Conservation (phyloP, 805 yeast species). For the Kluyveromyces siamensis region DNA sequence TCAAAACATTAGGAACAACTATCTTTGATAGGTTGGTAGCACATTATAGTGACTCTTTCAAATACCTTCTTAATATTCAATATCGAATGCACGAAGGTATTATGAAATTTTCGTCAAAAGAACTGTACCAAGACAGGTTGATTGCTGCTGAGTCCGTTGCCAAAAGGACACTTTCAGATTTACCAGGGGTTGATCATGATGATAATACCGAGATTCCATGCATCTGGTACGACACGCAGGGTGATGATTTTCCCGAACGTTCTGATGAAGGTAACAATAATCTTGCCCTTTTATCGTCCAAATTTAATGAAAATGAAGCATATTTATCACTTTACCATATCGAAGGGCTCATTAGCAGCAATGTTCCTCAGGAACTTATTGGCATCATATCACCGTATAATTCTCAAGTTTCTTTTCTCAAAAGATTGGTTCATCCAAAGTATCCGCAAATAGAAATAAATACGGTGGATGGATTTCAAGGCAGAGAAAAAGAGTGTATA, state of each 20-base stretch:
- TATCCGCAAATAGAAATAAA: constrained; percentile 58
- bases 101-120: constrained; percentile 67
- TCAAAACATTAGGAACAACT: constrained; percentile 48
- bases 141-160: constrained; percentile 54
- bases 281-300: constrained; percentile 37
- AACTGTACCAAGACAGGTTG: constrained; percentile 55
- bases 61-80: constrained; percentile 60
- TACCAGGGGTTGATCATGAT: constrained; percentile 38
- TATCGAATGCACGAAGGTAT: constrained; percentile 79
- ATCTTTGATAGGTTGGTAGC: constrained; percentile 71
- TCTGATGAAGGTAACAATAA: constrained; percentile 28
- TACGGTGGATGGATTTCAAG: constrained; percentile 95
- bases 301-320: constrained; percentile 72
- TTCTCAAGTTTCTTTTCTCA: constrained; percentile 69
- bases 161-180: constrained; percentile 42
- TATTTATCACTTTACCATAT: constrained; percentile 52
- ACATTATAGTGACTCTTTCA: constrained; percentile 38
- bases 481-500: constrained; percentile 86
- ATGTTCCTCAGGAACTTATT: constrained; percentile 48
- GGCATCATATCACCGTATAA: constrained; percentile 88
- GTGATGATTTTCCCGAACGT: constrained; percentile 69
- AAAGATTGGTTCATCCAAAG: constrained; percentile 33
- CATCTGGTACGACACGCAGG: constrained; percentile 90
- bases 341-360: constrained; percentile 37
- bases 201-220: constrained; percentile 51